Evolutionary conservation across 1,284 basidiomycete genomes (phyloP), one percentile per base, ranked within the genome.

Genomic region (Entoloma clypeatum): DNA sequence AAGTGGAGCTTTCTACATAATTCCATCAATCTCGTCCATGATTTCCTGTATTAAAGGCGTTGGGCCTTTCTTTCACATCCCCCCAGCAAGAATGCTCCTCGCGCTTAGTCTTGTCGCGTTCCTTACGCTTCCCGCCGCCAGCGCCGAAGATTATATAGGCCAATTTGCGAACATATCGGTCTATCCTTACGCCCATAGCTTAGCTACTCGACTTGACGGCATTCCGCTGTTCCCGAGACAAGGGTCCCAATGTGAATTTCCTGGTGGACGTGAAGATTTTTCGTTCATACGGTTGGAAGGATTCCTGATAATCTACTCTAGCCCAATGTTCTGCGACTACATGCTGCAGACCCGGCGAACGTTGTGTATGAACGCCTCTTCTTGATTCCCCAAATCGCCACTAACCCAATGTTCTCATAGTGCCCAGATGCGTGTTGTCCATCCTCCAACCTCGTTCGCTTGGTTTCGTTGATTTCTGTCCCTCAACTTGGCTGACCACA

Each of bases 181-280:
- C n/a, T n/a, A n/a, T n/a, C n/a, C n/a, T n/a, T n/a, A n/a, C n/a
- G n/a, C n/a, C n/a, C n/a, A n/a, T n/a, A n/a, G n/a, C n/a, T n/a
- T n/a, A n/a, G n/a, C n/a, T n/a, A n/a, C n/a, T n/a, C n/a, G n/a
- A n/a, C n/a, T n/a, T n/a, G n/a, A n/a, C n/a, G n/a, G n/a, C n/a
- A n/a, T n/a, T n/a, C n/a, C n/a, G n/a, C n/a, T n/a, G n/a, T n/a
- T n/a, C n/a, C n/a, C n/a, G n/a, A n/a, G 29, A n/a, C 29, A 31
- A 31, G 19, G 14, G 14, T 16, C 7, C 10, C 37, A 18, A 30
- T 39, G 37, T 21, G 37, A 39, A 22, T 18, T 39, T 30, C 35
- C 41, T 5, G 41, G 41, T 11, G 41, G 41, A 22, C 41, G 41
- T 43, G 17, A 5, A 35, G 29, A n/a, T 18, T 30, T 26, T 27